phyloP scores from a whole-genome alignment of 805 yeast species.

The Sugiyamaella floridensis region DNA sequence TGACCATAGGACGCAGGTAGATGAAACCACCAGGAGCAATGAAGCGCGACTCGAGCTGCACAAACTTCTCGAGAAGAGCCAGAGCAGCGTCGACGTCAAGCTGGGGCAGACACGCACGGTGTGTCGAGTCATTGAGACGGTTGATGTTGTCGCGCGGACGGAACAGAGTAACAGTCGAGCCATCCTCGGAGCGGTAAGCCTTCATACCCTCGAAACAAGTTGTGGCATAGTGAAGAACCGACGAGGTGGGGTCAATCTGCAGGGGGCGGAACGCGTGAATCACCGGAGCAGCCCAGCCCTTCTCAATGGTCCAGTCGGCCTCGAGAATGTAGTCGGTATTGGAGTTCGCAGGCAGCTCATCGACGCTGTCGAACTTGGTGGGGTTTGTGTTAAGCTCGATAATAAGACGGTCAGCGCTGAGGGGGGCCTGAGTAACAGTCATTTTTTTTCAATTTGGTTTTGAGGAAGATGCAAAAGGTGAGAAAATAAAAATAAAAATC shows the following conservation, averaged over 20 bases:
- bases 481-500: too few relatives aligned
- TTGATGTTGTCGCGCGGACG: conserved; percentile 44
- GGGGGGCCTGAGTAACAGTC: conserved; percentile 15
- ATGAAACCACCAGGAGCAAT: conserved; percentile 38
- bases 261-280: conserved; percentile 70
- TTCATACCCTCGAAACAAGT: conserved; percentile 83
- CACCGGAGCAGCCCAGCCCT: conserved; percentile 71
- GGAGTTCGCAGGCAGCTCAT: conserved; percentile 5
- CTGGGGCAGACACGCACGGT: conserved; percentile 42
- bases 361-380: conserved; percentile 3
- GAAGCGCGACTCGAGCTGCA: conserved; percentile 38
- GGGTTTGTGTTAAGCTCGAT: conserved; percentile 11
- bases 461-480: background rate
- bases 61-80: conserved; percentile 38
- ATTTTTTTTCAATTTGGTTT: conserved; percentile 3
- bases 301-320: conserved; percentile 58
- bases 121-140: conserved; percentile 45
- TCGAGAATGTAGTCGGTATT: conserved; percentile 61
- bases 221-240: conserved; percentile 79
- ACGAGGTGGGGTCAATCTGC: conserved; percentile 63
- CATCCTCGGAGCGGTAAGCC: conserved; percentile 46
- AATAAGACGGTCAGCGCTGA: conserved; percentile 11
- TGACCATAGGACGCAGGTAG: conserved; percentile 46
- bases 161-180: conserved; percentile 27
- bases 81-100: conserved; percentile 42